Base-by-base conservation (phyloP, 441 rosid species). In the Macaranga tanarius region DNA sequence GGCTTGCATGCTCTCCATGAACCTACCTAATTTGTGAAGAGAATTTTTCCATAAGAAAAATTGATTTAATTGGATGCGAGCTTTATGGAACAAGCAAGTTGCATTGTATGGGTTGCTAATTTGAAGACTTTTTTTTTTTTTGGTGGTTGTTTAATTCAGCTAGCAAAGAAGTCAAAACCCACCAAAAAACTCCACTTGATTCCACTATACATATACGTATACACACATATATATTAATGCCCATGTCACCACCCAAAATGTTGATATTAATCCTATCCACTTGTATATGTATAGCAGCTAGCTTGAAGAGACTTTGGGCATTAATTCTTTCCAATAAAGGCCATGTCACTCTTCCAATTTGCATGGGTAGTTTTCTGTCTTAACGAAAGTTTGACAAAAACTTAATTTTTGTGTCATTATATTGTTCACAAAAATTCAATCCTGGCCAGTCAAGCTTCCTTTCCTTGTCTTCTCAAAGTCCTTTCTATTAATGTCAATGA, bases 31-130 rank as follows among this genome's bases (percentile, higher is more conserved):
- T 57, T 57, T 23, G 15, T 22, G 12, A 11, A n/a, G 31, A 64
- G n/a, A 64, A 44, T n/a, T 25, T 50, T 48, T 10, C 40, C 38
- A 34, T 12, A 17, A 62, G 16, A 50, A 42, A 23, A 71, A 61
- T 15, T 55, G 64, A 75, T 67, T 67, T 56, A 67, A 75, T 79
- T 72, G 78, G 75, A 67, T 38, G 71, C 76, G 9, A 67, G 69
- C 52, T 75, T 67, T 57, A 17, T 50, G 76, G 79, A 75, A 71
- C 74, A 71, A 75, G 70, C 76, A 75, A 79, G 63, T 72, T 75
- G 70, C 62, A 67, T 26, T 47, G 0, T 34, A 62, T 25, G 13
- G 52, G 56, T 25, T 38, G 22, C 45, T 19, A 31, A 42, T 38
- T 51, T 19, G 13, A 31, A 31, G n/a, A 19, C 45, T 10, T 65